Percentiles rank a stretch among this genome's conserved stretches.
Conservation (phyloP, 2,329 filamentous ascomycete species). For the Penicillium olsonii region DNA sequence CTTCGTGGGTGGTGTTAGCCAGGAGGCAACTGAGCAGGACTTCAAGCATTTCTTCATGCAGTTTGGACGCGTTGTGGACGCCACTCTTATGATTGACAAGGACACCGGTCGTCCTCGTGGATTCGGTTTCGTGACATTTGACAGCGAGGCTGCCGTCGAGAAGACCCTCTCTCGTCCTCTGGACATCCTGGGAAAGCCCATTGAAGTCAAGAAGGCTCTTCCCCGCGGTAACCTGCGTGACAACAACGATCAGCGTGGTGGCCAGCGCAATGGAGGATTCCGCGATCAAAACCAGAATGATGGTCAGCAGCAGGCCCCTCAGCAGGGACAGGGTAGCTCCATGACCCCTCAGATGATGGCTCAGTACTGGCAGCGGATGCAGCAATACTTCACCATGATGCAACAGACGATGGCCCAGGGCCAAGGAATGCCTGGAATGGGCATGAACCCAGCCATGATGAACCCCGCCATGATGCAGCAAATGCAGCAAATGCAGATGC, state of each 20-base stretch:
- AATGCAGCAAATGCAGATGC: slow-evolving; percentile 56
- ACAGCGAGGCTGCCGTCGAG: slow-evolving; percentile 92
- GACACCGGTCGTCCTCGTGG: slow-evolving; percentile 95
- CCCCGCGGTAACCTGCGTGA: slow-evolving; percentile 92
- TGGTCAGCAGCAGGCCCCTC: slow-evolving; percentile 50
- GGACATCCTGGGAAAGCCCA: slow-evolving; percentile 91
- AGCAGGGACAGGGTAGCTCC: slow-evolving; percentile 53
- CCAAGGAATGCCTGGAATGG: slow-evolving; percentile 49
- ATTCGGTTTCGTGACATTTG: slow-evolving; percentile 98
- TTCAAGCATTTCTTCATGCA: slow-evolving; percentile 97
- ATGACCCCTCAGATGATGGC: slow-evolving; percentile 98
- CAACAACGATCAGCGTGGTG: slow-evolving; percentile 65
- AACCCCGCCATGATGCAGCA: slow-evolving; percentile 77
- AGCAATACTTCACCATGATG: slow-evolving; percentile 95
- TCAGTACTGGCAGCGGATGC: slow-evolving; percentile 97
- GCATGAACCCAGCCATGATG: slow-evolving; percentile 72
- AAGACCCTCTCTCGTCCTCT: slow-evolving; percentile 81
- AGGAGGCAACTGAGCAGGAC: slow-evolving; percentile 93
- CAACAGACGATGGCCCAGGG: slow-evolving; percentile 77
- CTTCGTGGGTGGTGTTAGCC: slow-evolving; percentile 95
- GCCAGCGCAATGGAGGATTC: slow-evolving; percentile 41
- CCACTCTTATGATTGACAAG: slow-evolving; percentile 99
- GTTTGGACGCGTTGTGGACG: slow-evolving; percentile 94
- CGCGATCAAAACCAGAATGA: slow-evolving; percentile 44
- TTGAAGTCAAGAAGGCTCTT: slow-evolving; percentile 98